A percentile compares a stretch with the other conserved stretches of the same genome.
Conservation (phyloP, 192 early-diverging fungal genomes). For the Umbelopsis isabellina region DNA sequence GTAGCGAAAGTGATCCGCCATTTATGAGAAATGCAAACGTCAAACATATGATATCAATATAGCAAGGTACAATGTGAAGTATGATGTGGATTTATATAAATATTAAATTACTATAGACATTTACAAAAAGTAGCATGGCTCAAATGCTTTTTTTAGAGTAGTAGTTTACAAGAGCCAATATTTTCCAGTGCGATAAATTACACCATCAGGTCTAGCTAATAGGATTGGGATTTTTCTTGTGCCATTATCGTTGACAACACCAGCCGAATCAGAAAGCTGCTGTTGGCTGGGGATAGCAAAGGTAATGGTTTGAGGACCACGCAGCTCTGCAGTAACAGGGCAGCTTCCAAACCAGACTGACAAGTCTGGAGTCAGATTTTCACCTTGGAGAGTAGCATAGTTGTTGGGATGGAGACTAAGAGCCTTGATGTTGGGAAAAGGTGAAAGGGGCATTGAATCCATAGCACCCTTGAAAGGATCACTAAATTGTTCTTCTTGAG, state of each 20-base stretch:
- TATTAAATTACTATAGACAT: not conserved
- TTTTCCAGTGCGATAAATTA: conserved; percentile 39
- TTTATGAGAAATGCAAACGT: too few species aligned
- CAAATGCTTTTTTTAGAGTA: not conserved
- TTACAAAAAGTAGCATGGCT: not conserved
- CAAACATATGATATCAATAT: too few species aligned
- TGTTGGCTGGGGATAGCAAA: conserved; percentile 45
- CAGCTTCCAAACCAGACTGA: conserved; percentile 69
- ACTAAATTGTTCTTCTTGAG: conserved; percentile 23
- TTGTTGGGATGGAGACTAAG: conserved; percentile 36
- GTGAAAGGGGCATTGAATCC: conserved; percentile 30
- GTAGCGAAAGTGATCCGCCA: too few species aligned
- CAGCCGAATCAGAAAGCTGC: conserved; percentile 18
- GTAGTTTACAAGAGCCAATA: conserved; percentile 32
- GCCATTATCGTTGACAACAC: conserved; percentile 16
- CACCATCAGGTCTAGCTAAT: conserved; percentile 42
- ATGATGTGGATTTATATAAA: too few species aligned
- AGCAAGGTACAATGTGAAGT: too few species aligned
- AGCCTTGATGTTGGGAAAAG: conserved; percentile 32
- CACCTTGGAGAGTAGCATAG: conserved; percentile 61
- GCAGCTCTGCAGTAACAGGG: conserved; percentile 48
- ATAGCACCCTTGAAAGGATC: not conserved
- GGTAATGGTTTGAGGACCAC: conserved; percentile 44
- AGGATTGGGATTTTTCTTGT: conserved; percentile 31
- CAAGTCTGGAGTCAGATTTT: conserved; percentile 69